phyloP scores from a whole-genome alignment of 495 filamentous ascomycete species.

The Podospora sp. region DNA sequence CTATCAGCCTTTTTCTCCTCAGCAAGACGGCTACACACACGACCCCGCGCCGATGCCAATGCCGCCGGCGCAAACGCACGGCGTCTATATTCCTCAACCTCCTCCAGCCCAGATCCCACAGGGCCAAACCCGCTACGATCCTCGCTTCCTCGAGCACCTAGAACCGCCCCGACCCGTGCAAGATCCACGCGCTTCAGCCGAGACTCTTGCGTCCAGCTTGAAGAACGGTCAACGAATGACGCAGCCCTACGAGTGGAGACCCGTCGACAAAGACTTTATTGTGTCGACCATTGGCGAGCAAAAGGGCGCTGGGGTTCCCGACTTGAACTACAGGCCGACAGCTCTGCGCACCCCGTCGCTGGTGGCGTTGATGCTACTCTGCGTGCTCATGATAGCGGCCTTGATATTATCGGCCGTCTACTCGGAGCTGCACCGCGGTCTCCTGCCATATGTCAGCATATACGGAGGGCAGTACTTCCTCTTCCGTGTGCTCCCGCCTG shows the following conservation, averaged over 20 bases:
- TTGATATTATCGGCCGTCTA: slow-evolving; percentile 75
- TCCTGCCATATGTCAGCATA: slow-evolving; percentile 66
- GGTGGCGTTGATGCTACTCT: slow-evolving; percentile 57
- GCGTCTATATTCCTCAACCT: slow-evolving; percentile 11
- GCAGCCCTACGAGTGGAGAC: slow-evolving; percentile 36
- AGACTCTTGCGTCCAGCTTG: slow-evolving; percentile 35
- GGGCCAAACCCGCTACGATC: neutral
- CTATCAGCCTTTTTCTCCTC: slow-evolving; percentile 15
- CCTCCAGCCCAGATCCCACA: slow-evolving; percentile 8
- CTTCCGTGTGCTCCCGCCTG: slow-evolving; percentile 79
- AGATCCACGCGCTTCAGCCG: slow-evolving; percentile 30
- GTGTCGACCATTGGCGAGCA: slow-evolving; percentile 19
- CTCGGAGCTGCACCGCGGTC: slow-evolving; percentile 62
- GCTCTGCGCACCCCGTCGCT: slow-evolving; percentile 67
- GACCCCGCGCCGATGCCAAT: slow-evolving; percentile 5
- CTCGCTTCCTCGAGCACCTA: neutral
- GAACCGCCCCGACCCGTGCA: slow-evolving; percentile 12
- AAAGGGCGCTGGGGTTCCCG: slow-evolving; percentile 36
- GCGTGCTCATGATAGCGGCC: slow-evolving; percentile 69
- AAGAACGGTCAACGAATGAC: slow-evolving; percentile 26
- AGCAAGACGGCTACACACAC: slow-evolving; percentile 10
- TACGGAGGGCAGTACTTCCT: slow-evolving; percentile 79
- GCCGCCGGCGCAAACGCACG: slow-evolving; percentile 8
- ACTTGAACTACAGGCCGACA: slow-evolving; percentile 65
- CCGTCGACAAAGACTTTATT: slow-evolving; percentile 28